Percentiles rank a stretch among this genome's conserved stretches.
These are phyloP conservation scores for Cucumis melo DNA, from an alignment of 306 rosid genomes.

Conservation along the genomic window DNA sequence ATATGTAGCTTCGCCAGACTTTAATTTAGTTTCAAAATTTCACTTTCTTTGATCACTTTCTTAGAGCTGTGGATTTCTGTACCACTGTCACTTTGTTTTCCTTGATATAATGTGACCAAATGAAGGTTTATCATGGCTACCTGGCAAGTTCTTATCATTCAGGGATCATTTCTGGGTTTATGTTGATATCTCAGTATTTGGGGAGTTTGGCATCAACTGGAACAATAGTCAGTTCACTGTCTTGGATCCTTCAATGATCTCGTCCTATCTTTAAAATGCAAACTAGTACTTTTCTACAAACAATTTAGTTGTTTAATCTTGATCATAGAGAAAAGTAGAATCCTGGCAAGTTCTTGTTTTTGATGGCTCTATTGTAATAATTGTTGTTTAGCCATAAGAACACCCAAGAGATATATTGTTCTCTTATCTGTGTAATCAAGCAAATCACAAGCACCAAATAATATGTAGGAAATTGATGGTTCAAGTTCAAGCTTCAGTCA, in stretches of 20 bases:
- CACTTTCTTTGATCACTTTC: too few relatives aligned
- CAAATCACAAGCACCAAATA: too few relatives aligned
- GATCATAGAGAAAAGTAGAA: background rate
- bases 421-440: too few relatives aligned
- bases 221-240: slow-evolving; percentile 38
- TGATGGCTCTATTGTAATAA: too few relatives aligned
- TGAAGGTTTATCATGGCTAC: slow-evolving; percentile 67
- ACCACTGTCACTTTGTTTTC: background rate
- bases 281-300: too few relatives aligned
- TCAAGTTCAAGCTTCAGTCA: too few relatives aligned
- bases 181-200: slow-evolving; percentile 60
- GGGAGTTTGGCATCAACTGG: slow-evolving; percentile 45
- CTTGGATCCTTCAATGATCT: background rate
- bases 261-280: background rate
- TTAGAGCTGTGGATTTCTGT: too few relatives aligned
- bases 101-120: slow-evolving; percentile 18
- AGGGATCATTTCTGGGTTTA: slow-evolving; percentile 86
- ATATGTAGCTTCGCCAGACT: background rate
- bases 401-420: too few relatives aligned
- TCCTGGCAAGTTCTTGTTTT: background rate
- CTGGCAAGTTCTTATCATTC: slow-evolving; percentile 85
- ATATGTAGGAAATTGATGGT: too few relatives aligned
- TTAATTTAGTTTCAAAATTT: too few relatives aligned
- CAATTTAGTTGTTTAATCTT: background rate
- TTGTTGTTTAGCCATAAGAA: too few relatives aligned